These are phyloP conservation scores for Rhododendron henanense DNA, from an alignment of 148 eudicot genomes.

Conservation along the genomic window DNA sequence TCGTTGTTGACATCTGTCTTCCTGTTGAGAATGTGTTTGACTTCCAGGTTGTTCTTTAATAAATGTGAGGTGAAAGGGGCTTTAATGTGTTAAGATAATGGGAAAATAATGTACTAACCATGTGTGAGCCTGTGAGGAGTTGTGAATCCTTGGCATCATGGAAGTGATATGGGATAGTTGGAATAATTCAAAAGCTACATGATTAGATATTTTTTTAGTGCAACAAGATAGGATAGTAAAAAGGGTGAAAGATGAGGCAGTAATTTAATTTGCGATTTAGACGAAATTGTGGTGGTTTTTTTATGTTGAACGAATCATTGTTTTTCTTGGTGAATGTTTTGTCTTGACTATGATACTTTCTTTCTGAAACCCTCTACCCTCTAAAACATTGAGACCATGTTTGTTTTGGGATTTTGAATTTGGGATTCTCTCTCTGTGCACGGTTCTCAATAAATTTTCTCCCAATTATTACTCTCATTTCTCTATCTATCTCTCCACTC, in stretches of 20 bases:
- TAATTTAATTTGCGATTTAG: not conserved
- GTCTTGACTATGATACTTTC: not conserved
- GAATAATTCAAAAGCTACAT: not conserved
- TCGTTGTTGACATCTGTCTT: not conserved
- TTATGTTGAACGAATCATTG: not conserved
- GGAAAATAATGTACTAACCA: not conserved
- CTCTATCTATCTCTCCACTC: no score
- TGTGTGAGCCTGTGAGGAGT: not conserved
- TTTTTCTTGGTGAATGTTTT: constrained; percentile 3
- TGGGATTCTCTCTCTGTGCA: no score
- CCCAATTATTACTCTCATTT: no score
- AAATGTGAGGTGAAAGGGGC: not conserved
- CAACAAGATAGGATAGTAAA: not conserved
- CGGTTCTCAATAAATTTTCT: no score
- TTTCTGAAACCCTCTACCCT: no score
- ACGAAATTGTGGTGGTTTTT: not conserved
- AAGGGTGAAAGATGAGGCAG: not conserved
- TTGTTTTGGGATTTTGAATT: no score
- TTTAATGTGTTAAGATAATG: not conserved
- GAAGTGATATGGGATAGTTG: not conserved
- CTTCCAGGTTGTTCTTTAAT: not conserved
- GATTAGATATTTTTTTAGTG: constrained; percentile 3
- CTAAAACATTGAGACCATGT: not conserved
- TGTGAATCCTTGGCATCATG: not conserved
- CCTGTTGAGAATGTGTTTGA: not conserved